Base-by-base conservation (phyloP, 768 basidiomycete species). In the Mycena vitilis region DNA sequence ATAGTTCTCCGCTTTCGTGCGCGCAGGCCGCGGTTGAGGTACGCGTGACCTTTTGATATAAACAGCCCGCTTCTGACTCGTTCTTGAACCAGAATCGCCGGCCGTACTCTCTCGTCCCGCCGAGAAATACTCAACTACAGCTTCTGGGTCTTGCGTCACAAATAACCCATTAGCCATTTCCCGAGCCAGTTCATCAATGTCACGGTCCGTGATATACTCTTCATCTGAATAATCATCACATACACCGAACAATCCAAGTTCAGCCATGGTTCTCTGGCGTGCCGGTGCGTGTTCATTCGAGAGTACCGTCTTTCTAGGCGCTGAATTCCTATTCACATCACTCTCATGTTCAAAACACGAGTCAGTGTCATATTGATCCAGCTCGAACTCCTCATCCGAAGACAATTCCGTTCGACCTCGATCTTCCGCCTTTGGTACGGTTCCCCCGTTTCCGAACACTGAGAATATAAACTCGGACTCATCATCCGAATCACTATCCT, bases 1-100 rank as follows among this genome's bases (percentile, higher is more conserved):
- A n/a, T 49, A 58, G 25, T 62, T 63, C 22, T 63, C 54, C 16
- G 12, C 23, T 10, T 58, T 57, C 0, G 53, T 57, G 10, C 55
- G 10, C 2, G 44, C 15, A 0, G 66, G 66, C 2, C 67, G 53
- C 18, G 38, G 12, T 7, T 18, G 34, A 5, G 20, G 9, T 36
- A 6, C 2, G 2, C 18, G 57, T 0, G 60, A n/a, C 18, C 7
- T 25, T 20, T 36, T 42, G 13, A 56, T 18, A 15, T 16, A 30
- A 15, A 68, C 22, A 12, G 7, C 6, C 4, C 47, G 40, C 15
- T 56, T 8, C n/a, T 22, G 8, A 18, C 5, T 10, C n/a, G 59
- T 22, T 3, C 45, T 15, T 5, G 25, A 52, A 0, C 6, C 5
- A 25, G 25, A 15, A 0, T 58, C 65, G 0, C 49, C 55, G 0